phyloP scores from a whole-genome alignment of 495 filamentous ascomycete genomes.

The Aspergillus biplanus region DNA sequence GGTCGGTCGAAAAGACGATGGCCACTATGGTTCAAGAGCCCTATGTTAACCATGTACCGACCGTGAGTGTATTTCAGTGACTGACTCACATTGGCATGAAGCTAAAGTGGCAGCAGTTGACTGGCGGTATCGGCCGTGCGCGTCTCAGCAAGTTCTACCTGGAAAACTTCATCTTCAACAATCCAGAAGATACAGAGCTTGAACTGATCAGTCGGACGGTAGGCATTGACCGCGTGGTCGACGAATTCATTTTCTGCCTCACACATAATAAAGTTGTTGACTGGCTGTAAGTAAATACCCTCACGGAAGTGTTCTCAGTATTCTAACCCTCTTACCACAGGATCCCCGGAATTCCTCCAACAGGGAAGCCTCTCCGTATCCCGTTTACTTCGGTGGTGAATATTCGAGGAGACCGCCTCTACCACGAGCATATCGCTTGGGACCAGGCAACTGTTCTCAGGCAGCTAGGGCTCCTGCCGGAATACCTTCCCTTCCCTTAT shows the following conservation, averaged over 20 bases:
- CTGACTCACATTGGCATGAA: background rate
- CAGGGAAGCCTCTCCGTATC: slow-evolving; percentile 63
- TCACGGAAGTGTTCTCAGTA: slow-evolving; percentile 11
- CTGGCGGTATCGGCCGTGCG: slow-evolving; percentile 70
- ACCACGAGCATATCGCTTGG: slow-evolving; percentile 84
- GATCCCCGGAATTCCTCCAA: slow-evolving; percentile 74
- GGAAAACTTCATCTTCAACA: slow-evolving; percentile 73
- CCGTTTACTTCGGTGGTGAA: slow-evolving; percentile 75
- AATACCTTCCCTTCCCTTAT: slow-evolving; percentile 61
- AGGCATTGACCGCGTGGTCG: slow-evolving; percentile 59
- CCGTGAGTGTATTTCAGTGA: slow-evolving; percentile 33
- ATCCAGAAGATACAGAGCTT: slow-evolving; percentile 65
- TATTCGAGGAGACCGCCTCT: slow-evolving; percentile 73
- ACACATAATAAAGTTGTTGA: slow-evolving; percentile 70
- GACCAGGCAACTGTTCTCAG: slow-evolving; percentile 78
- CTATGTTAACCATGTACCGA: slow-evolving; percentile 63
- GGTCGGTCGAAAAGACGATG: slow-evolving; percentile 51
- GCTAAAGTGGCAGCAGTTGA: slow-evolving; percentile 42
- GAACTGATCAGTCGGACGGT: slow-evolving; percentile 73
- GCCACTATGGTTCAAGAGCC: slow-evolving; percentile 61
- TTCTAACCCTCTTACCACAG: slow-evolving; percentile 13
- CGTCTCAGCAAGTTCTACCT: slow-evolving; percentile 69
- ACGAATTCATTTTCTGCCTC: slow-evolving; percentile 61
- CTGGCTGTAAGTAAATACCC: slow-evolving; percentile 62
- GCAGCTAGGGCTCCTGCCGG: slow-evolving; percentile 73